Evolutionary conservation across 768 basidiomycete genomes (phyloP).

Genomic region (Russula sp.): DNA sequence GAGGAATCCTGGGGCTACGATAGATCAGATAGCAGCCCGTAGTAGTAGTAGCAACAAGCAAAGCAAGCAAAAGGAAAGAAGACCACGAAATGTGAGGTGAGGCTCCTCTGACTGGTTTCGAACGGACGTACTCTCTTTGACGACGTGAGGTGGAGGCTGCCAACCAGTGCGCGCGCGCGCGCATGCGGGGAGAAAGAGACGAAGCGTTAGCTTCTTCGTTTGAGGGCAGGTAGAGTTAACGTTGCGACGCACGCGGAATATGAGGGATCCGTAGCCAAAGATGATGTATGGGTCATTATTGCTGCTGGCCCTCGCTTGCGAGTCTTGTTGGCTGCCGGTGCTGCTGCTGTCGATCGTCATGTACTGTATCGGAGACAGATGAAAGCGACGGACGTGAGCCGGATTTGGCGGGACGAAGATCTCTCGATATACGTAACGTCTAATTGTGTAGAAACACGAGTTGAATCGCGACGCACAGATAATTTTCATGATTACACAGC

Average conservation of each 20-base stretch:
- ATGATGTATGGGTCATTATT: conserved; percentile 50
- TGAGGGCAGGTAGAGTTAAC: background rate
- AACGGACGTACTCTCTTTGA: conserved; percentile 50
- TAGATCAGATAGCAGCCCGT: no score
- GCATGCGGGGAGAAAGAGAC: no score
- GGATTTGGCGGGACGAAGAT: no score
- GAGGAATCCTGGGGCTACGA: conserved; percentile 68
- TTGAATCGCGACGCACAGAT: background rate
- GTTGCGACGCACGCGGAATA: conserved; percentile 64
- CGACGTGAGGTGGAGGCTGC: conserved; percentile 79
- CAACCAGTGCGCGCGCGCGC: background rate
- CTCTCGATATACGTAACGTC: no score
- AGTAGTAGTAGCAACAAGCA: no score
- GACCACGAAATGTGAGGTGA: no score
- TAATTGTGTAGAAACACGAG: background rate
- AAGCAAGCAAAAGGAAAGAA: no score
- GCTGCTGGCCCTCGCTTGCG: background rate
- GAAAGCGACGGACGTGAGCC: background rate
- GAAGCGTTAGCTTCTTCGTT: background rate
- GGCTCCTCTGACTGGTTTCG: no score
- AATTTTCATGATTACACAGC: background rate
- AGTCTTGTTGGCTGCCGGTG: background rate
- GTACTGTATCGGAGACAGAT: background rate
- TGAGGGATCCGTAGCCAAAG: conserved; percentile 90
- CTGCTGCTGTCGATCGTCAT: background rate